Percentiles rank a stretch among this genome's conserved stretches.
phyloP scores from a whole-genome alignment of 2,329 filamentous ascomycete species.

The Microcera coccophila region DNA sequence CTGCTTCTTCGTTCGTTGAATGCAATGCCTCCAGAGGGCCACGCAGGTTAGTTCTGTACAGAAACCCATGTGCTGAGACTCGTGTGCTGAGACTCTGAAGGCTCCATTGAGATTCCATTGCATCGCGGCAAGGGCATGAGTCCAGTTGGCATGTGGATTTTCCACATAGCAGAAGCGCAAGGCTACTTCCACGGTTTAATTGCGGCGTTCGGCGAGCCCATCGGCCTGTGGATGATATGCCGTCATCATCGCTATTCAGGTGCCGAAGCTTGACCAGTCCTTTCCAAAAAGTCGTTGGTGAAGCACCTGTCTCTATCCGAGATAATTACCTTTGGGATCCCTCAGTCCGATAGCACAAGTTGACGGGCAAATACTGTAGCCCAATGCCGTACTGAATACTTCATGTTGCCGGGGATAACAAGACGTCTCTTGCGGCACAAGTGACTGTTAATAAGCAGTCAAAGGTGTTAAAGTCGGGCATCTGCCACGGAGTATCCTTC shows the following conservation, averaged over 20 bases:
- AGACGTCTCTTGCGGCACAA: neutral
- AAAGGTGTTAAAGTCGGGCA: neutral
- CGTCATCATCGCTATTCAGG: neutral
- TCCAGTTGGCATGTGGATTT: slow-evolving; percentile 1
- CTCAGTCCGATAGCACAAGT: slow-evolving; percentile 1
- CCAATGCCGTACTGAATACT: neutral
- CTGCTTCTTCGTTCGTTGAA: neutral
- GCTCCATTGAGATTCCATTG: neutral
- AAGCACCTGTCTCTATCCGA: neutral
- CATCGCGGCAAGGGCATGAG: neutral
- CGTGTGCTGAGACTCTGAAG: neutral
- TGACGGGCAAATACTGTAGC: neutral
- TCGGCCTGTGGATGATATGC: slow-evolving; percentile 1
- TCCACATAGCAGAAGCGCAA: slow-evolving; percentile 2
- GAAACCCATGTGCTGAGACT: neutral
- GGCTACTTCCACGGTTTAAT: slow-evolving; percentile 3
- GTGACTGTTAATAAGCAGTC: neutral
- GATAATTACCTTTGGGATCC: slow-evolving; percentile 1
- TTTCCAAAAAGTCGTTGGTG: neutral
- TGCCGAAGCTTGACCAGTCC: neutral
- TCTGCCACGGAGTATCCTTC: neutral
- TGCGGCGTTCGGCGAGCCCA: slow-evolving; percentile 1
- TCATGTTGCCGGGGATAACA: neutral
- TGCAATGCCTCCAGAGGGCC: neutral
- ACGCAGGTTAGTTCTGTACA: neutral